Percentiles rank a stretch among this genome's conserved stretches.
Evolutionary conservation across 768 basidiomycete genomes (phyloP).

Genomic region (Pulveroboletus sp.): DNA sequence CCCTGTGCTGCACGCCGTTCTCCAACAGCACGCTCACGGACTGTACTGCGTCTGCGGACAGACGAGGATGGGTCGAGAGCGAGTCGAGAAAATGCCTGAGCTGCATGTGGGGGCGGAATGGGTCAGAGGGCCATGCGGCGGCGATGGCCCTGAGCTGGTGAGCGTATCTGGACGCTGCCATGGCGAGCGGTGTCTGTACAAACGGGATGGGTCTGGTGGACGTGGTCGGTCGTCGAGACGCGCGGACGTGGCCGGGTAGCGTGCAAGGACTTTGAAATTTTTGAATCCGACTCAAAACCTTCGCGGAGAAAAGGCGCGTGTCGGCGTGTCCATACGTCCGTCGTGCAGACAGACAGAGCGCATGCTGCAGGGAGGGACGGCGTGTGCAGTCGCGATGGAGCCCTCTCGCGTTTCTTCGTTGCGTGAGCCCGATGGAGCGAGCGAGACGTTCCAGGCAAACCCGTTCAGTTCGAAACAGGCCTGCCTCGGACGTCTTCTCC

Average conservation of each 20-base stretch:
- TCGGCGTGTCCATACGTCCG: too few relatives aligned
- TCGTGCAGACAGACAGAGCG: too few relatives aligned
- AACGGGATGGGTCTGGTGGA: too few relatives aligned
- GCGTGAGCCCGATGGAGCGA: neutral
- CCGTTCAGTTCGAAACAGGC: neutral
- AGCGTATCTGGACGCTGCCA: conserved; percentile 36
- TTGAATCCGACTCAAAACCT: conserved; percentile 21
- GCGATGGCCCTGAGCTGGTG: conserved; percentile 54
- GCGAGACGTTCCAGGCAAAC: neutral
- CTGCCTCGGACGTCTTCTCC: too few relatives aligned
- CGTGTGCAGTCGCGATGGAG: too few relatives aligned
- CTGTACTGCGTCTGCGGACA: conserved; percentile 56
- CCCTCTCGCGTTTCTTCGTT: neutral
- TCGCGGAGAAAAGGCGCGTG: too few relatives aligned
- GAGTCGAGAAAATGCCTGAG: conserved; percentile 60
- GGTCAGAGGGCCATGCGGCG: conserved; percentile 62
- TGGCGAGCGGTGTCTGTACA: neutral
- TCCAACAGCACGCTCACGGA: conserved; percentile 53
- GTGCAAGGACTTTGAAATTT: conserved; percentile 6
- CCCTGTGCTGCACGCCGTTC: conserved; percentile 56
- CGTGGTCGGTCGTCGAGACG: too few relatives aligned
- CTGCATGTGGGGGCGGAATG: conserved; percentile 74
- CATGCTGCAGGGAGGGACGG: too few relatives aligned
- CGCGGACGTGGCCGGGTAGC: neutral
- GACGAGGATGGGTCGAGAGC: conserved; percentile 61